Evolutionary conservation across 2,329 filamentous ascomycete genomes (phyloP).

Genomic region (Penicillium frequentans): DNA sequence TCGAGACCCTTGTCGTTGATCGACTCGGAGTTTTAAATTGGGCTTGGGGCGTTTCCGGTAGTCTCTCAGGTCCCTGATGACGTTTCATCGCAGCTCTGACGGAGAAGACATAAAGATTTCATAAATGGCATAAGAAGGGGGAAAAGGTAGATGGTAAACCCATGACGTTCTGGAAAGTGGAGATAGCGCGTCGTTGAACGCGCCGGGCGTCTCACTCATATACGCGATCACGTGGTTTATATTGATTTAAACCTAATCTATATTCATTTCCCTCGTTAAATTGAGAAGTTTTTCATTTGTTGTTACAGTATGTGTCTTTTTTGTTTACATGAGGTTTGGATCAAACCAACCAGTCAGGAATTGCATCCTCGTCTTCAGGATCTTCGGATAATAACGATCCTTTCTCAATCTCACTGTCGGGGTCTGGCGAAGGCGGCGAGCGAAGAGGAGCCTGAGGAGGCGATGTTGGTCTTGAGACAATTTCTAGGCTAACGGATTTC

Average conservation of each 20-base stretch:
- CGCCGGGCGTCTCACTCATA: slow-evolving; percentile 10
- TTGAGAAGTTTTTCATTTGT: neutral
- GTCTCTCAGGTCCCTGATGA: slow-evolving; percentile 11
- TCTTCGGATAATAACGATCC: slow-evolving; percentile 61
- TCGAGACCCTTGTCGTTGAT: slow-evolving; percentile 14
- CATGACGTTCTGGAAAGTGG: slow-evolving; percentile 16
- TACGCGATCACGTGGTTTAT: slow-evolving; percentile 6
- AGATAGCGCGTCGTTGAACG: slow-evolving; percentile 8
- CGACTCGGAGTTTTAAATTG: slow-evolving; percentile 25
- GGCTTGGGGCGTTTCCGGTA: slow-evolving; percentile 16
- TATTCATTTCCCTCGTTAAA: neutral
- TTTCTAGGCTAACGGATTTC: slow-evolving; percentile 26
- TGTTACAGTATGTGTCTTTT: neutral
- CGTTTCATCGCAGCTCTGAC: slow-evolving; percentile 30
- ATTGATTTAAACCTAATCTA: neutral
- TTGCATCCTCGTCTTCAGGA: slow-evolving; percentile 65
- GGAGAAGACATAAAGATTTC: neutral
- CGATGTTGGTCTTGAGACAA: slow-evolving; percentile 22
- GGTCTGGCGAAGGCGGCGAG: slow-evolving; percentile 16
- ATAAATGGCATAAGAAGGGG: neutral
- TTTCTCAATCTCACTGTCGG: slow-evolving; percentile 42
- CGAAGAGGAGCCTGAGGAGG: slow-evolving; percentile 1
- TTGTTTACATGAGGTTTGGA: neutral
- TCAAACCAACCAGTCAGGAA: slow-evolving; percentile 61
- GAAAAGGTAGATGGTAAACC: neutral